Evolutionary conservation across 2,329 filamentous ascomycete genomes (phyloP), one percentile per base, ranked within the genome.

Genomic region (Aspergillus sp.): DNA sequence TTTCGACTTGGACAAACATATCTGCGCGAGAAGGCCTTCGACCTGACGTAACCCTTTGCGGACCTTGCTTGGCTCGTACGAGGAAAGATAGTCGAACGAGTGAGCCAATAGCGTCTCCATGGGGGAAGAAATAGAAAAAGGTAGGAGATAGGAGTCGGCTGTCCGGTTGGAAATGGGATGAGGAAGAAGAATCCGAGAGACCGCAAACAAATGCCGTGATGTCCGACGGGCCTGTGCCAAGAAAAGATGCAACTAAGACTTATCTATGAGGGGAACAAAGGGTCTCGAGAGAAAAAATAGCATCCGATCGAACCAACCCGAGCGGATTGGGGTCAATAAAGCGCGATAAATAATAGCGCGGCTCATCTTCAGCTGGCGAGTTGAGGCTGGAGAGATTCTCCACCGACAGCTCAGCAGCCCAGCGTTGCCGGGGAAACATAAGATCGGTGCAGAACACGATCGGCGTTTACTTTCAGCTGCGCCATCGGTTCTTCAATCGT

Each of bases 21-120:
- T 95, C 74, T 96, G 92, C 19, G 93, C 93, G 47, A 97, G 83
- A 43, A 97, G 82, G 29, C 91, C 91, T 76, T 97, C 93, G 58
- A 97, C 91, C 76, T 97, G 93, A 61, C 91, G 88, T 61, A 97
- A 77, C 47, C 93, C 94, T 77, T 97, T 97, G 64, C 91, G 88
- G 68, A 97, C 89, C 77, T 96, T 96, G 70, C 82, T 81, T 53
- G 87, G 86, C 65, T 97, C 91, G 71, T 92, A 92, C 45, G 92
- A 97, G 56, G 92, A 95, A 60, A 97, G 87, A 75, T 96, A 96
- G 78, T 97, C 92, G 75, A 97, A 97, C 56, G 93, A 91, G 70
- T 96, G 86, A 42, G 91, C 95, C 51, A 97, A 81, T 23, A 97
- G 83, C 48, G 89, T 86, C 78, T 97, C 94, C 94, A 97, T 97